Evolutionary conservation across 1,284 basidiomycete species (phyloP).

Genomic region (Kalmanozyma brasiliensis): DNA sequence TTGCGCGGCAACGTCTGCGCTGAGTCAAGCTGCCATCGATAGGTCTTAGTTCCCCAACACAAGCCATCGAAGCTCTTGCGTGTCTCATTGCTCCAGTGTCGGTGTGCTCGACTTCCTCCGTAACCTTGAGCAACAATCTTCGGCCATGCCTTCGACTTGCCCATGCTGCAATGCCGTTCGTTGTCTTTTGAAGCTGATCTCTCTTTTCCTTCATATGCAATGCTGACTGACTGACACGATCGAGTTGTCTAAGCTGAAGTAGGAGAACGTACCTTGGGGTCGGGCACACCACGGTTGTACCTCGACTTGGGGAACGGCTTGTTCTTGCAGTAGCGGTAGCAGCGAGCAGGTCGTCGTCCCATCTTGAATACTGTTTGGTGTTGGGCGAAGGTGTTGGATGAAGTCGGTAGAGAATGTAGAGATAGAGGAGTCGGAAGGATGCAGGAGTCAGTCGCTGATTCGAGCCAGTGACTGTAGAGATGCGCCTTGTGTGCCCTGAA

Average conservation of each 20-base stretch:
- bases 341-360: constrained; percentile 63
- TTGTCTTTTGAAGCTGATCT: no score
- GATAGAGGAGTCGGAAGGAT: not conserved
- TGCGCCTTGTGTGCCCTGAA: constrained; percentile 9
- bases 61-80: no score
- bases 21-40: no score
- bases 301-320: constrained; percentile 70
- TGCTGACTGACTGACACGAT: constrained; percentile 5
- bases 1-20: no score
- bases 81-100: no score
- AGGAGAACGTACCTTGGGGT: constrained; percentile 60
- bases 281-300: constrained; percentile 86
- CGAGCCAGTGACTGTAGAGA: not conserved
- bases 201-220: no score
- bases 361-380: constrained; percentile 53
- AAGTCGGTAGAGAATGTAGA: not conserved
- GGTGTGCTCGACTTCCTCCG: no score
- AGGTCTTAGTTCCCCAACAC: no score
- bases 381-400: not conserved
- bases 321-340: constrained; percentile 69
- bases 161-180: no score
- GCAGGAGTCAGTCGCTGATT: constrained; percentile 21
- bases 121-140: no score
- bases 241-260: constrained; percentile 9
- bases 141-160: no score